Evolutionary conservation across 2,329 filamentous ascomycete species (phyloP).

Genomic region (Gliomastix tumulicola): DNA sequence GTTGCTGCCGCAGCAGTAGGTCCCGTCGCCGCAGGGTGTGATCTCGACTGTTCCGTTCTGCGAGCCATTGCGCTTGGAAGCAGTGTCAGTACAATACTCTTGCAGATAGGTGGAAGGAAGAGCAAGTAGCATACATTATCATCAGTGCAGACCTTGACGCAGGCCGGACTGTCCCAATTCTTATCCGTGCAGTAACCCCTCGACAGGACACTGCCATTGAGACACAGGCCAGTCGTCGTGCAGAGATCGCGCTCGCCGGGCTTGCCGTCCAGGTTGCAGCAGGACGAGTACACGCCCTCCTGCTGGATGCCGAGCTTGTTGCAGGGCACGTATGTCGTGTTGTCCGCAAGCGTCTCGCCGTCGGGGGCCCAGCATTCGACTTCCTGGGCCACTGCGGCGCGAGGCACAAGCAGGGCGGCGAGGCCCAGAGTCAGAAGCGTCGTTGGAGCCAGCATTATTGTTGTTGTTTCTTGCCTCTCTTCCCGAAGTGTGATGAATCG

Average conservation of each 20-base stretch:
- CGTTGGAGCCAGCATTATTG: too few relatives aligned
- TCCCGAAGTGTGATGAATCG: too few relatives aligned
- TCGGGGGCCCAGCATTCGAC: conserved; percentile 18
- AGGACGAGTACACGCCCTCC: conserved; percentile 18
- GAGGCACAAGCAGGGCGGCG: too few relatives aligned
- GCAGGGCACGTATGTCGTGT: conserved; percentile 18
- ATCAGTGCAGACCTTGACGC: conserved; percentile 18
- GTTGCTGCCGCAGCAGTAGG: conserved; percentile 20
- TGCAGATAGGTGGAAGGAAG: too few relatives aligned
- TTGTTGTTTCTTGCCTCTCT: too few relatives aligned
- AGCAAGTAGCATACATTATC: conserved; percentile 2
- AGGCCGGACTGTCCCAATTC: conserved; percentile 19
- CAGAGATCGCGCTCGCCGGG: conserved; percentile 14
- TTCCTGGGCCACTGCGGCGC: too few relatives aligned
- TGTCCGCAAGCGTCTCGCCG: conserved; percentile 15
- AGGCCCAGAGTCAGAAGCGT: too few relatives aligned
- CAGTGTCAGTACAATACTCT: too few relatives aligned
- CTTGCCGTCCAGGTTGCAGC: conserved; percentile 18
- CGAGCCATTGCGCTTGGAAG: too few relatives aligned
- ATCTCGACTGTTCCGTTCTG: conserved; percentile 15
- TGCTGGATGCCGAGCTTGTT: conserved; percentile 22
- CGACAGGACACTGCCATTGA: conserved; percentile 12
- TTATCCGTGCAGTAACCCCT: conserved; percentile 21
- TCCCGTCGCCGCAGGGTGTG: conserved; percentile 17
- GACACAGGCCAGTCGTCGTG: conserved; percentile 17